Evolutionary conservation across 116 monocot species (phyloP), one percentile per base, ranked within the genome.

Genomic region (Papilionanthe hybrid): DNA sequence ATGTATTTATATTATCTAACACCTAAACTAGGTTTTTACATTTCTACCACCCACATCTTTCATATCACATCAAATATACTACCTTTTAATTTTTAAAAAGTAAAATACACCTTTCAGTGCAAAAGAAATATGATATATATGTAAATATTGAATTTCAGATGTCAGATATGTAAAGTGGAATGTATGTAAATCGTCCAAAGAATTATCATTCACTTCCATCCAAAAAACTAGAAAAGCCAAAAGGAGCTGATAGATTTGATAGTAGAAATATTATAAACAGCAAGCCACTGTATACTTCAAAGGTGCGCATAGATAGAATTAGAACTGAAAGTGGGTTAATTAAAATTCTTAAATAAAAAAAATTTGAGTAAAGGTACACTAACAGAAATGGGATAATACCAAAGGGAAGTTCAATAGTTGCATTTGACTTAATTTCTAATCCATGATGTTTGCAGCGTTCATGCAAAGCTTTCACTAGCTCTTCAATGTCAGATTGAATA

Each of bases 401-500:
- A 86, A 93, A 91, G 10, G 99, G 95, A 78, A 99, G 99, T 78
- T 95, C 91, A 58, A 91, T 45, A 20, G 87, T 79, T 78, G 94
- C 74, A 65, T 89, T 95, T 68, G 93, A 88, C 78, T 99, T 99
- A 17, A 85, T 81, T 82, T 87, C 78, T 49, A 99, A 85, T 28
- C 91, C 89, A 81, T 86, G 86, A 80, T 75, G 79, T 78, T 93
- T 99, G 90, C 90, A 91, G 56, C 90, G 92, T 50, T 91, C 90
- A 88, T 85, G 91, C 79, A 99, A 79, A 81, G 83, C 82, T 87
- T 86, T 93, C 78, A 87, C 85, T 76, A 94, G 86, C 78, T 91
- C 93, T 72, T 99, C 99, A 60, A 99, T 87, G 80, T 99, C 99
- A 85, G 91, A 83, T 84, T 99, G 99, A 79, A 99, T 92, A 47